Evolutionary conservation across 768 basidiomycete genomes (phyloP), one percentile per base, ranked within the genome.

Genomic region (Russula compacta): DNA sequence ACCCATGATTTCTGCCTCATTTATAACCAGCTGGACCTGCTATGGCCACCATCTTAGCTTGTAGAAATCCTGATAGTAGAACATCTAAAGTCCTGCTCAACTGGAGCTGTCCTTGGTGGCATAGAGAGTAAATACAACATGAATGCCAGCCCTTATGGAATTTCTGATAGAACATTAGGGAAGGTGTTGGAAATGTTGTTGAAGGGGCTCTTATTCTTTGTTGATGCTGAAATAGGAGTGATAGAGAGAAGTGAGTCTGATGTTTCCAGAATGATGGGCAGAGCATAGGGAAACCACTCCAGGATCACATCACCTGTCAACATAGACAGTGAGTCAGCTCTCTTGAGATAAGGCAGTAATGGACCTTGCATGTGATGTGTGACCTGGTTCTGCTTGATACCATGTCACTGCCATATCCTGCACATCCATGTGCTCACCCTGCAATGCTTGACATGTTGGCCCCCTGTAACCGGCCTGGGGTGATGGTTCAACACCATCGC

Each of bases 181-280:
- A 89, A 89, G 7, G 85, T 80, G 60, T 88, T 86, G 64, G 84
- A 86, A 24, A 87, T 72, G 12, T 80, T 80, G 61, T 76, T 84
- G 47, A 88, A 58, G 1, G 29, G 78, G 53, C 73, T 82, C 76
- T 82, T 64, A 75, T 73, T 61, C 69, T 47, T 56, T 40, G 73
- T 47, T 59, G 67, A 76, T 2, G 77, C 75, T 40, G 76, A 69
- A 17, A 57, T 39, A 6, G 73, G 58, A 35, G 79, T 71, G 10
- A 76, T 73, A 15, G 62, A 19, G 74, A 71, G 4, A 81, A 83
- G 59, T 75, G 71, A 52, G 35, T 56, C 78, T 0, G 66, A 51
- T 50, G 66, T 32, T 39, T 50, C 72, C 59, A 42, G 68, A 54
- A 64, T 59, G 46, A 64, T 72, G 67, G 48, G 68, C 64, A 69